phyloP scores from a whole-genome alignment of 495 filamentous ascomycete genomes.

The Xylaria telfairii region DNA sequence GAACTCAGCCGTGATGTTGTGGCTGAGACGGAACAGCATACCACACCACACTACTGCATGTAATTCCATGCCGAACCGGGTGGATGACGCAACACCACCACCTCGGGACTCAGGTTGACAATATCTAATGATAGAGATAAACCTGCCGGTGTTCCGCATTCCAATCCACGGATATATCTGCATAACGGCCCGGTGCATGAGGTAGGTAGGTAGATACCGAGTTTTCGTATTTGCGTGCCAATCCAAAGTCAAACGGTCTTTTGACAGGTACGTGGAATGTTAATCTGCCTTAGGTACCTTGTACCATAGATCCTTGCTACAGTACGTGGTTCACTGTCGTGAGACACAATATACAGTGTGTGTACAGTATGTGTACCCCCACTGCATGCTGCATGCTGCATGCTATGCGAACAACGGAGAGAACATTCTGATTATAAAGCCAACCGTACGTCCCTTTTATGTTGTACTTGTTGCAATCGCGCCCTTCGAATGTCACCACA shows the following conservation, averaged over 20 bases:
- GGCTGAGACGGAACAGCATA: background rate
- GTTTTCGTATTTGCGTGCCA: background rate
- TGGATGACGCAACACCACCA: slow-evolving; percentile 6
- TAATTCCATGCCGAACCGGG: background rate
- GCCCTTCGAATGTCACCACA: background rate
- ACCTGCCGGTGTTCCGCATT: no score
- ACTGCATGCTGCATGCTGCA: no score
- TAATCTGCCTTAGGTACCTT: background rate
- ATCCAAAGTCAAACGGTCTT: background rate
- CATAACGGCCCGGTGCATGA: no score
- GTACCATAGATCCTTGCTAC: no score
- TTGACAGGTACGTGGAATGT: background rate
- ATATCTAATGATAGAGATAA: no score
- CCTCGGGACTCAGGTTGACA: background rate
- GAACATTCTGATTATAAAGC: slow-evolving; percentile 6
- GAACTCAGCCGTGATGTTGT: slow-evolving; percentile 8
- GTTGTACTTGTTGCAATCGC: background rate
- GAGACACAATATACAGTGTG: background rate
- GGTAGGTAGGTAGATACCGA: no score
- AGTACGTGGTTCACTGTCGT: no score
- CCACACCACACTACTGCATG: slow-evolving; percentile 11
- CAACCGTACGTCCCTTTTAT: background rate
- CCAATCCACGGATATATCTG: no score
- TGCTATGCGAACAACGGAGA: background rate
- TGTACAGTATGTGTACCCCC: no score